phyloP scores from a whole-genome alignment of 2,329 filamentous ascomycete species.

The Alternaria sp. region DNA sequence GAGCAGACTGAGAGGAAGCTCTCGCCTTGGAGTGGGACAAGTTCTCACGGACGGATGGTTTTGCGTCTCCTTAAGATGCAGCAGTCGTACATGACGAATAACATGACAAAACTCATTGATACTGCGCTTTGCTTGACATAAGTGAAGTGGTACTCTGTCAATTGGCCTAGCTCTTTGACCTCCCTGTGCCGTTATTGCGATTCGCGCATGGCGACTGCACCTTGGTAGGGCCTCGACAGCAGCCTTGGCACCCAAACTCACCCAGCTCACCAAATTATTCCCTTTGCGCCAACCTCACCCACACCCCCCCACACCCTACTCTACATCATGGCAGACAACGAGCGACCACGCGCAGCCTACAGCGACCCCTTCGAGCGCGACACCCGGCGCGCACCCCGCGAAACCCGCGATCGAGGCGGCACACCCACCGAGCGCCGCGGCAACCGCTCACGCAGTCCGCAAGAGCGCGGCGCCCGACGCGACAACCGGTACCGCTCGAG shows the following conservation, averaged over 20 bases:
- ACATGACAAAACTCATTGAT: not conserved
- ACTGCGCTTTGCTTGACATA: not conserved
- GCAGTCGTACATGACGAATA: not conserved
- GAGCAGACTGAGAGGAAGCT: not conserved
- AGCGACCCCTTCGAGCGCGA: slow-evolving; percentile 26
- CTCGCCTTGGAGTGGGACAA: not conserved
- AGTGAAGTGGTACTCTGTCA: not conserved
- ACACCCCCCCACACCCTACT: slow-evolving; percentile 3
- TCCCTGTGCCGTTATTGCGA: not conserved
- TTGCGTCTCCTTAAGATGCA: not conserved
- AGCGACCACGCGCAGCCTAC: slow-evolving; percentile 30
- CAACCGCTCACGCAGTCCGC: slow-evolving; percentile 45
- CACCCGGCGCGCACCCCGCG: slow-evolving; percentile 25
- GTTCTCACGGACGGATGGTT: not conserved
- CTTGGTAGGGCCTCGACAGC: not conserved
- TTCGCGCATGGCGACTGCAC: not conserved
- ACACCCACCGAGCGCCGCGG: slow-evolving; percentile 32
- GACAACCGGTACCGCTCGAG: slow-evolving; percentile 37
- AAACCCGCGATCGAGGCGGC: slow-evolving; percentile 28
- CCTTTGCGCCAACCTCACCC: slow-evolving; percentile 6
- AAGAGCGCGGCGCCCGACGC: slow-evolving; percentile 35
- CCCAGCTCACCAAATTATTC: not conserved
- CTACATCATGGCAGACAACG: slow-evolving; percentile 30
- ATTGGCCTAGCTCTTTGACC: not conserved
- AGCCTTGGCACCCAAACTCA: slow-evolving; percentile 15